Evolutionary conservation across 768 basidiomycete species (phyloP), one percentile per base, ranked within the genome.

Genomic region (Scleroderma bovista): DNA sequence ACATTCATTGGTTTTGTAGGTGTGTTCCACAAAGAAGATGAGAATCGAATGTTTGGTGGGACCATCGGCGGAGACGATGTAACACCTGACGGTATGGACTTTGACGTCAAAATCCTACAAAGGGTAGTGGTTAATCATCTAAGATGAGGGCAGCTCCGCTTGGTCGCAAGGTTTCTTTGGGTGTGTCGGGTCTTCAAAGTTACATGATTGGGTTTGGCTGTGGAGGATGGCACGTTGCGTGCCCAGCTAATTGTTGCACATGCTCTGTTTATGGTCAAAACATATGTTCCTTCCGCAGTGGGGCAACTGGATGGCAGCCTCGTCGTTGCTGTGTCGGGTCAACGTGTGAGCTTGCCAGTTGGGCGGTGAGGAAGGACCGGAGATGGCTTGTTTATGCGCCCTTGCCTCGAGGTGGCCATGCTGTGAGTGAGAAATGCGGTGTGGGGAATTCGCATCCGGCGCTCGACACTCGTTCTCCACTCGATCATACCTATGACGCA

Each of bases 241-340:
- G 34, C 34, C 5, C 6, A 13, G 54, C 43, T 56, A 56, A 38
- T 56, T 57, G 9, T 48, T 55, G 13, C 60, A 55, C 22, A 62
- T 55, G 34, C 13, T 36, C 34, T 12, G 34, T n/a, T 36, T 5
- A 12, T n/a, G 34, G 34, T 13, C 34, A 36, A 36, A 13, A 15
- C 3, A 15, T 2, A 17, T 26, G 43, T 44, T 44, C 43, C 19
- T 6, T n/a, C 34, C 34, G 34, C 34, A 36, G 39, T 17, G n/a
- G 15, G 9, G 38, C 39, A 40, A 17, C 39, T 20, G 16, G 22
- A 11, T 31, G 40, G 39, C 2, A 43, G 24, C 47, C 47, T 48
- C 31, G 39, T 32, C 22, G 38, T 40, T 48, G 47, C 39, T 48
- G 39, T 48, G 41, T 22, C 16, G 17, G 46, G 20, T 38, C 40